Base-by-base conservation (phyloP, 108 stramenopile genomes). In the Parmales sp. region DNA sequence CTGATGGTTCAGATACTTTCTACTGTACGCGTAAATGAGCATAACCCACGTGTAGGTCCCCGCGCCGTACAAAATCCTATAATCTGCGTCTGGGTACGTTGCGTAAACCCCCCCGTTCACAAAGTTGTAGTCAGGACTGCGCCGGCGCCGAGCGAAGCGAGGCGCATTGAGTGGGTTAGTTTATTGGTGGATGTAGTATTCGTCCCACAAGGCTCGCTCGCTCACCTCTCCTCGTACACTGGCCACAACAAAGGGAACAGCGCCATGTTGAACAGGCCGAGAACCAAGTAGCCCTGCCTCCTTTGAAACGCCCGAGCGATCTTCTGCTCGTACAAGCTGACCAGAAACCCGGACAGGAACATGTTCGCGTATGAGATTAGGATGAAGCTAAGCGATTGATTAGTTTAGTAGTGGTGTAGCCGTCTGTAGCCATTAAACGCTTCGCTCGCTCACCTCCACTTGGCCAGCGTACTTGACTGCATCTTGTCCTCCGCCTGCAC, bases 91-190 rank as follows among this genome's bases (percentile, higher is more conserved):
- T 11, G 26, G 29, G 54, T 60, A 60, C 28, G 54, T 60, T 3
- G 54, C 54, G 54, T 60, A 60, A 34, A 60, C 54, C 31, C 54
- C 54, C n/a, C 54, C 54, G 54, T 60, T 60, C 3, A 60, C 54
- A 20, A 60, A 60, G 2, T 34, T 34, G 54, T 60, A 60, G 54
- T 60, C 54, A 16, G 26, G 54, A 4, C 9, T 13, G 26, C n/a
- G n/a, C n/a, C n/a, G n/a, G n/a, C n/a, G n/a, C n/a, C n/a, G n/a
- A n/a, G n/a, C n/a, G n/a, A n/a, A n/a, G n/a, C n/a, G n/a, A n/a
- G n/a, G n/a, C n/a, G n/a, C n/a, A n/a, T n/a, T n/a, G n/a, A n/a
- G n/a, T n/a, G n/a, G n/a, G n/a, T n/a, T n/a, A n/a, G n/a, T n/a
- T n/a, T n/a, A n/a, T n/a, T n/a, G n/a, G n/a, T n/a, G n/a, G n/a